These are phyloP conservation scores for Phlebiopsis flavidoalba DNA, from an alignment of 768 basidiomycete species.

Conservation along the genomic window DNA sequence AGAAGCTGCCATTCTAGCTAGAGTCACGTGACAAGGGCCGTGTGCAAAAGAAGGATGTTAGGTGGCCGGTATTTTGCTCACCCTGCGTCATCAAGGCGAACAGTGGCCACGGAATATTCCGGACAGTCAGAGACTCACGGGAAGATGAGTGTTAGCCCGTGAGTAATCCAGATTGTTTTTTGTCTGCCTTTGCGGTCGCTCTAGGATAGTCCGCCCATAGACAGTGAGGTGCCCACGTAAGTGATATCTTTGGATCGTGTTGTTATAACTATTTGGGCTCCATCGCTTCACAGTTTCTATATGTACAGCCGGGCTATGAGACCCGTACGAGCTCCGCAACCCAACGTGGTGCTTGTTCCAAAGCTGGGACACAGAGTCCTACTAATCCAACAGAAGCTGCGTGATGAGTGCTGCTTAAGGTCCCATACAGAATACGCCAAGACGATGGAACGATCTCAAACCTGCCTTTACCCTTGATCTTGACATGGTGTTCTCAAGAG, in stretches of 20 bases:
- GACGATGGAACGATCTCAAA: constrained; percentile 64
- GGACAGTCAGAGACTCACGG: constrained; percentile 22
- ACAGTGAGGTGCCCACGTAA: background rate
- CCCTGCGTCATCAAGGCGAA: constrained; percentile 53
- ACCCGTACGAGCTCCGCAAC: constrained; percentile 21
- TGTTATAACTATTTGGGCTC: background rate
- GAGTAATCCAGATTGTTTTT: background rate
- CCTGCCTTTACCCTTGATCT: constrained; percentile 68
- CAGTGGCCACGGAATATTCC: constrained; percentile 32
- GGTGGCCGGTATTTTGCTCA: constrained; percentile 45
- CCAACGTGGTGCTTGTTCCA: constrained; percentile 30
- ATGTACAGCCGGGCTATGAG: constrained; percentile 26
- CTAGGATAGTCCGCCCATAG: too few relatives aligned
- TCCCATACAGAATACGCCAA: constrained; percentile 37
- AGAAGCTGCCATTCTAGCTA: constrained; percentile 20
- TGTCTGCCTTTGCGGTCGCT: background rate
- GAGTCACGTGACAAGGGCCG: constrained; percentile 17
- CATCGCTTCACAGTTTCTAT: constrained; percentile 13
- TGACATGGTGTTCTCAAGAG: constrained; percentile 59
- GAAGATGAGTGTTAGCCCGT: constrained; percentile 32
- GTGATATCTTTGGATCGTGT: constrained; percentile 2
- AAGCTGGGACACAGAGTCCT: constrained; percentile 27
- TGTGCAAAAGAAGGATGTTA: constrained; percentile 24
- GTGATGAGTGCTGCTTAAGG: constrained; percentile 28
- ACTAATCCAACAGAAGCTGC: constrained; percentile 31